Conservation (phyloP, 1,284 basidiomycete genomes). For the Anthracocystis walkeri region DNA sequence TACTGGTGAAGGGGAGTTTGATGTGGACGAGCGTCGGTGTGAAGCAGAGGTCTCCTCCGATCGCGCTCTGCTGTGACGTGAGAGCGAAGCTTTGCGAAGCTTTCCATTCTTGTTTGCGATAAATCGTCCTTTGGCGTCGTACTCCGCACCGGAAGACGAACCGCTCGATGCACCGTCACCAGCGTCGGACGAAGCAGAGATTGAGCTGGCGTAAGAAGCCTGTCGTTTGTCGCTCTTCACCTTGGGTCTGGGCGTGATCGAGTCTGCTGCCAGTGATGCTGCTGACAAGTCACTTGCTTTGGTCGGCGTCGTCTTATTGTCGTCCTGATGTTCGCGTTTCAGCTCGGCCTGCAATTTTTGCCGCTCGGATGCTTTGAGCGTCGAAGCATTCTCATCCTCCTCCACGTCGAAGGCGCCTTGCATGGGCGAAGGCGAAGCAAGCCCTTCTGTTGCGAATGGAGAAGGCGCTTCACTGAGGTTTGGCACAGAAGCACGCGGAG, state of each 20-base stretch:
- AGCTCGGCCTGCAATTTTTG: constrained; percentile 42
- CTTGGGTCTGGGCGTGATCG: constrained; percentile 27
- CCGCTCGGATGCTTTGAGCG: constrained; percentile 54
- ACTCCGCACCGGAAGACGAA: constrained; percentile 31
- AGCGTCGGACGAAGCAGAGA: constrained; percentile 21
- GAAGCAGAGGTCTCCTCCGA: constrained; percentile 23
- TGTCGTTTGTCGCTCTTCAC: constrained; percentile 18
- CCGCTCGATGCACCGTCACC: constrained; percentile 19
- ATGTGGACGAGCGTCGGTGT: constrained; percentile 1
- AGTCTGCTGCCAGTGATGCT: background rate
- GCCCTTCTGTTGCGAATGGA: constrained; percentile 5
- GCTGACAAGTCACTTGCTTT: constrained; percentile 3
- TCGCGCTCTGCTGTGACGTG: constrained; percentile 27
- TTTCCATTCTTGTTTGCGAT: constrained; percentile 10
- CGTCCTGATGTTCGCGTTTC: constrained; percentile 10
- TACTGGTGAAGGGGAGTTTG: constrained; percentile 14
- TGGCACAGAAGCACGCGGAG: constrained; percentile 41
- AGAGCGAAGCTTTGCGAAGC: constrained; percentile 19
- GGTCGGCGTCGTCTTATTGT: constrained; percentile 27
- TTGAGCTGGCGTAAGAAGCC: constrained; percentile 31
- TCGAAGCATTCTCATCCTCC: constrained; percentile 31
- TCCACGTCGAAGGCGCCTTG: constrained; percentile 9
- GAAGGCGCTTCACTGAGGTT: background rate
- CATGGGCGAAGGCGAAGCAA: background rate
- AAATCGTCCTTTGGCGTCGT: constrained; percentile 34